A percentile compares a stretch with the other conserved stretches of the same genome.
phyloP scores from a whole-genome alignment of 2,329 filamentous ascomycete species.

The Colletotrichum kahawae region DNA sequence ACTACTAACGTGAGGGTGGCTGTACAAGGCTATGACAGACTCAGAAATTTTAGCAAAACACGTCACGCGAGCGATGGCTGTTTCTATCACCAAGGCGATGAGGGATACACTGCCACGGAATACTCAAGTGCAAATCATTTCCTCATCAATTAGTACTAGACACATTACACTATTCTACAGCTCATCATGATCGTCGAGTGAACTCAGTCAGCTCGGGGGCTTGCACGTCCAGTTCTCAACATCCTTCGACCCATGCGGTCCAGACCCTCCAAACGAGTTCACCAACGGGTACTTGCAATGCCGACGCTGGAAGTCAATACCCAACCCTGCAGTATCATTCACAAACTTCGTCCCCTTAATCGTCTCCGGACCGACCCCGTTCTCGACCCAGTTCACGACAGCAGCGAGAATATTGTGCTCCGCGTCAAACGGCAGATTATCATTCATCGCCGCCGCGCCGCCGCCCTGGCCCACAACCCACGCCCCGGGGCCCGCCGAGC shows the following conservation, averaged over 20 bases:
- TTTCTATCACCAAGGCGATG: no score
- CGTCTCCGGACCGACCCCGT: slow-evolving; percentile 43
- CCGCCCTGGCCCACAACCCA: slow-evolving; percentile 32
- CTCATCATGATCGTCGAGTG: neutral
- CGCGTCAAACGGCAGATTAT: slow-evolving; percentile 32
- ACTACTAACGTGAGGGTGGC: no score
- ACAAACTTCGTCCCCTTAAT: slow-evolving; percentile 39
- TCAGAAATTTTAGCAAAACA: no score
- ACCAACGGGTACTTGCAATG: slow-evolving; percentile 14
- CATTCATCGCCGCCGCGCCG: slow-evolving; percentile 12
- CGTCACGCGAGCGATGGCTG: no score
- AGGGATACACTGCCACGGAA: no score
- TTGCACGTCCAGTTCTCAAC: slow-evolving; percentile 1
- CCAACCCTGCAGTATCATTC: slow-evolving; percentile 16
- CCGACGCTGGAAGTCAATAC: slow-evolving; percentile 3
- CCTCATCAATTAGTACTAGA: neutral
- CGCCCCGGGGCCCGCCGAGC: slow-evolving; percentile 51
- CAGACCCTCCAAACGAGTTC: neutral
- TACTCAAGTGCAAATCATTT: no score
- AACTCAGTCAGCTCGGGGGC: neutral
- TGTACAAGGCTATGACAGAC: no score
- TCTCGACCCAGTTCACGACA: slow-evolving; percentile 54
- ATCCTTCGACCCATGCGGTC: neutral
- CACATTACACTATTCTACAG: neutral
- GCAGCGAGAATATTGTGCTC: slow-evolving; percentile 51